Percentiles rank a stretch among this genome's conserved stretches.
These are phyloP conservation scores for Chaetomiaceae sp. DNA, from an alignment of 2,329 filamentous ascomycete species.

Conservation along the genomic window DNA sequence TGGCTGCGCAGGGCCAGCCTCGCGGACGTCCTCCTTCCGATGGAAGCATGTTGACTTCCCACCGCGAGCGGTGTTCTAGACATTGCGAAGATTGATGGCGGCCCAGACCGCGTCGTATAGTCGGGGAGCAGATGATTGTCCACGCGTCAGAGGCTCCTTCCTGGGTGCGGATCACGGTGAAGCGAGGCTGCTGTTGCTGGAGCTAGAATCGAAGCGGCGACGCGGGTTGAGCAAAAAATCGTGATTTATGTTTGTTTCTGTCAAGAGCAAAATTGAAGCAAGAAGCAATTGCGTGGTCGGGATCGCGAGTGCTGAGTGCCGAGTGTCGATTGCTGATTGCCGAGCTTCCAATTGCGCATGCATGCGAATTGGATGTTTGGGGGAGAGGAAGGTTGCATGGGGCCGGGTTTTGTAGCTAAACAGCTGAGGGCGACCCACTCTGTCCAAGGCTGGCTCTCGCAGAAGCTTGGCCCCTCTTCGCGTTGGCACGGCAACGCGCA, in stretches of 20 bases:
- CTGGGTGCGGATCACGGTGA: background rate
- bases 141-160: conserved; percentile 3
- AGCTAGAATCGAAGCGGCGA: conserved; percentile 26
- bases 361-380: background rate
- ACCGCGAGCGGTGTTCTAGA: background rate
- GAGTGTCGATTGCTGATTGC: background rate
- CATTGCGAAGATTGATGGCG: conserved; percentile 42
- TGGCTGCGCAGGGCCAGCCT: conserved; percentile 44
- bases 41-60: conserved; percentile 39
- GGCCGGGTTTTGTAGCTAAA: background rate
- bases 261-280: background rate
- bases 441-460: background rate
- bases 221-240: background rate
- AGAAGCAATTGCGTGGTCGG: background rate
- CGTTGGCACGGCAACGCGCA: conserved; percentile 8
- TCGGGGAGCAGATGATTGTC: background rate
- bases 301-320: background rate
- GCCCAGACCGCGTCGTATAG: background rate
- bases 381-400: background rate
- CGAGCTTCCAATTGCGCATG: background rate
- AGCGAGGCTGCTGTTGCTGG: no score
- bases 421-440: background rate
- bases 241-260: background rate
- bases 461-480: background rate
- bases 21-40: conserved; percentile 50